phyloP scores from a whole-genome alignment of 345 rosid genomes.

The Bretschneidera sinensis region DNA sequence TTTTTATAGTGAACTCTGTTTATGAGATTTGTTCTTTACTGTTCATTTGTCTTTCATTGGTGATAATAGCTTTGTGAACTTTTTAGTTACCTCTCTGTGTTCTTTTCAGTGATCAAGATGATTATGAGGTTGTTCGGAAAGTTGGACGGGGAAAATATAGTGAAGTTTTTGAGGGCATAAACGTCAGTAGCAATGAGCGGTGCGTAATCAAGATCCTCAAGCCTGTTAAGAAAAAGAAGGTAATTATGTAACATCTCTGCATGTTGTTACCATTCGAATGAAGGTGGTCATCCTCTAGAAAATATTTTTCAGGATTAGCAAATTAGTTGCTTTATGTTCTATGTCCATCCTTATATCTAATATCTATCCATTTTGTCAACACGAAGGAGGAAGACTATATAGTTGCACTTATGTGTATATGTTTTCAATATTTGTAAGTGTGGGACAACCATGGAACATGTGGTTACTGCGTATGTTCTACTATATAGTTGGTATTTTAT shows the following conservation, averaged over 20 bases:
- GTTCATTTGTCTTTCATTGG: neutral
- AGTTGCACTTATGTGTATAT: neutral
- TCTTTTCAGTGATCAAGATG: conserved; percentile 65
- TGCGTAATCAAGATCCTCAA: conserved; percentile 80
- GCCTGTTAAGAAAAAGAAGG: conserved; percentile 93
- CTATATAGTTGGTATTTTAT: neutral
- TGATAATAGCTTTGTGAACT: neutral
- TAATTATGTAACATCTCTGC: conserved; percentile 16
- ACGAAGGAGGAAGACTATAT: neutral
- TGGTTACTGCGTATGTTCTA: too few species aligned
- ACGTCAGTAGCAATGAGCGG: conserved; percentile 61
- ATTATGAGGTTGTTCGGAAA: conserved; percentile 84
- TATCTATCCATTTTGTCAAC: neutral
- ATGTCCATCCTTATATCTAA: neutral
- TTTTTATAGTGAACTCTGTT: too few species aligned
- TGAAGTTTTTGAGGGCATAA: conserved; percentile 78
- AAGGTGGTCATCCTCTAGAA: neutral
- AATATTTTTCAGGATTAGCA: neutral
- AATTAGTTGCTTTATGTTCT: neutral
- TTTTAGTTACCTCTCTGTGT: conserved; percentile 16
- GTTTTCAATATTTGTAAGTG: neutral
- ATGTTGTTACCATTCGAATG: neutral
- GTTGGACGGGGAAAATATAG: conserved; percentile 85
- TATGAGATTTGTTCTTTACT: neutral
- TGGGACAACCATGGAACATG: too few species aligned